Conservation (phyloP, 345 rosid species). For the Viola odorata region DNA sequence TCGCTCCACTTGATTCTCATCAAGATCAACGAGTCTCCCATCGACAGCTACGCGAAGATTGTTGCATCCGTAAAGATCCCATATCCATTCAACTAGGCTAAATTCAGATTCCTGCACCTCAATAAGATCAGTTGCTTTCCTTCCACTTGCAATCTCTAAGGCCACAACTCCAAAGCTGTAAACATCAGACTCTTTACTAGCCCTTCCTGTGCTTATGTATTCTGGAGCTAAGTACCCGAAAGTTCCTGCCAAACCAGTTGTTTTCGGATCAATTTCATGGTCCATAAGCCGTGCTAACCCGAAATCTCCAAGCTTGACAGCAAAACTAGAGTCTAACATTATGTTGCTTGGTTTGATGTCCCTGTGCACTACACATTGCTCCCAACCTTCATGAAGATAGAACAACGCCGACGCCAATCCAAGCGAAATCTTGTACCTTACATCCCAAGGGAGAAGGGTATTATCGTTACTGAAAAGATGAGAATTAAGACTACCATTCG, state of each 20-base stretch:
- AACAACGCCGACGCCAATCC: constrained; percentile 52
- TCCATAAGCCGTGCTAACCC: constrained; percentile 40
- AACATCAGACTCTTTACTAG: constrained; percentile 32
- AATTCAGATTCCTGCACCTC: constrained; percentile 15
- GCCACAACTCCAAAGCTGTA: constrained; percentile 19
- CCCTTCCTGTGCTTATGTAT: constrained; percentile 40
- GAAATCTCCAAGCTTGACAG: constrained; percentile 60
- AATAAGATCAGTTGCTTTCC: constrained; percentile 29
- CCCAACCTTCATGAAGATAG: constrained; percentile 64
- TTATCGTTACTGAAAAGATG: constrained; percentile 41
- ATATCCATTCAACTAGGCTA: constrained; percentile 38
- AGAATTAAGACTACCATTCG: constrained; percentile 52
- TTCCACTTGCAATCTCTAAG: constrained; percentile 12
- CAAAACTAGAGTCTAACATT: constrained; percentile 52
- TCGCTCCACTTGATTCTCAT: constrained; percentile 33
- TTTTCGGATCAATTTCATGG: constrained; percentile 19
- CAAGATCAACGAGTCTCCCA: constrained; percentile 19
- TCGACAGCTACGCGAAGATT: constrained; percentile 23
- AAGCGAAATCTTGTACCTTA: constrained; percentile 35
- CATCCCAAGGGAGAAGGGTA: constrained; percentile 35
- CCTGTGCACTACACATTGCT: constrained; percentile 57
- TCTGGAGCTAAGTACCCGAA: constrained; percentile 54
- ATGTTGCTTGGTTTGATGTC: constrained; percentile 62
- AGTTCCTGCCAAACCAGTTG: constrained; percentile 48
- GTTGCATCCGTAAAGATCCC: constrained; percentile 32